These are phyloP conservation scores for Lumnitzera racemosa DNA, from an alignment of 345 rosid species.

Conservation along the genomic window DNA sequence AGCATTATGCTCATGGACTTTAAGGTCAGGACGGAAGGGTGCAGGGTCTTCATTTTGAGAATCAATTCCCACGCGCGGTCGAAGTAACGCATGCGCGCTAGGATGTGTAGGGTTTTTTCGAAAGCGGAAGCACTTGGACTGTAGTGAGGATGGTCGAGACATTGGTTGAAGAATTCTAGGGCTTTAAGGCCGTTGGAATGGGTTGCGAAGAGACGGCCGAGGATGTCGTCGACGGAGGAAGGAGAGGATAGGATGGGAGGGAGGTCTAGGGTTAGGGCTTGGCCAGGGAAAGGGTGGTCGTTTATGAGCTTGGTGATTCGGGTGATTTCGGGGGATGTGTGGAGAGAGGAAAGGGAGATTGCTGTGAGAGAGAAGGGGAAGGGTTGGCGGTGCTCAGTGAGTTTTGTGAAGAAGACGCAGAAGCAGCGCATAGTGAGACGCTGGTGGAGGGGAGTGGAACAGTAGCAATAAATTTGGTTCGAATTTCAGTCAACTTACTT, in stretches of 20 bases:
- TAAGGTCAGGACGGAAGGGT: conserved; percentile 45
- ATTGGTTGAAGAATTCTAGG: conserved; percentile 62
- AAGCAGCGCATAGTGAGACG: too few species aligned
- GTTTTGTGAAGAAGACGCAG: too few species aligned
- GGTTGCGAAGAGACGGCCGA: conserved; percentile 79
- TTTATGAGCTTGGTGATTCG: conserved; percentile 52
- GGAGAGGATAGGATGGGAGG: conserved; percentile 12
- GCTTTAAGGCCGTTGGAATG: conserved; percentile 90
- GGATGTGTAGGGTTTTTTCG: conserved; percentile 80
- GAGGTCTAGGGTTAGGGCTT: conserved; percentile 7
- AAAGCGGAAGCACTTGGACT: conserved; percentile 54
- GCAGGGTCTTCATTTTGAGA: conserved; percentile 29
- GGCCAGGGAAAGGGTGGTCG: conserved; percentile 62
- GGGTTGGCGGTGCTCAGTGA: too few species aligned
- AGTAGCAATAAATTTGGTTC: too few species aligned
- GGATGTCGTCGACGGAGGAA: conserved; percentile 47
- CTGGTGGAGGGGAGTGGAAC: too few species aligned
- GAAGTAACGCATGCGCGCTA: conserved; percentile 72
- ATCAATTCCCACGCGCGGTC: conserved; percentile 82
- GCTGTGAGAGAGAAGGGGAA: too few species aligned
- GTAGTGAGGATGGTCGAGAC: conserved; percentile 24
- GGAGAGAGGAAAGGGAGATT: too few species aligned
- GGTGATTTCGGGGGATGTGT: conserved; percentile 24
- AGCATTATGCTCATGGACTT: conserved; percentile 83
- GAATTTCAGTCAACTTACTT: too few species aligned